Base-by-base conservation (phyloP, 208 protist species). In the Balamuthia mandrillaris region DNA sequence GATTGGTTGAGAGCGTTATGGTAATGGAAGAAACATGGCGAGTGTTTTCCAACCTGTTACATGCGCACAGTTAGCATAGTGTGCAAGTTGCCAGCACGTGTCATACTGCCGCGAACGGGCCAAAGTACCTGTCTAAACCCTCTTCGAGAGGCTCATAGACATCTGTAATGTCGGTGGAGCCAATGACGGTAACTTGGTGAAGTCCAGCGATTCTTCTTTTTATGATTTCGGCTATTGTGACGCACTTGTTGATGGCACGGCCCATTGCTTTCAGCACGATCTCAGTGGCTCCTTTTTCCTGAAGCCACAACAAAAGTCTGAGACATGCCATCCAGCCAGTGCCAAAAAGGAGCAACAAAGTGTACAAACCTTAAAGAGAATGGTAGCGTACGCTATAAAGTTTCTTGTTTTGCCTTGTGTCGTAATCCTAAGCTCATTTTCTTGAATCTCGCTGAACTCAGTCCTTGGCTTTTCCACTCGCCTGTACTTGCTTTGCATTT, bases 1-100 rank as follows among this genome's bases (percentile, higher is more conserved):
- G 77, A 7, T 56, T 27, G 3, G 77, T 83, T 24, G 77, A 83
- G 3, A 83, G 47, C 18, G 65, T 61, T 45, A 83, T 83, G 5
- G 77, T 83, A 52, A 83, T 83, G 24, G 77, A 83, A 79, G 77
- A 83, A 16, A 83, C 77, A 52, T 83, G 77, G 12, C 77, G 39
- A 12, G 77, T 83, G 5, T 45, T 83, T 52, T 83, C 77, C 27
- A 83, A 66, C 14, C 77, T 83, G 77, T 24, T 4, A 2, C 60
- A 24, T 3, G 60, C 31, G 60, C 2, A 35, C 18, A 63, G 56
- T 63, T 12, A 9, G 16, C 56, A 18, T n/a, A 52, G 47, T 10
- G 47, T n/a, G 47, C 18, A 52, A 52, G 18, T 52, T 52, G 47
- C 18, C 14, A 18, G 18, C 14, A 52, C 14, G 47, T 10, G 18